phyloP scores from a whole-genome alignment of 2,329 filamentous ascomycete genomes.

The Ophiostoma piceae region DNA sequence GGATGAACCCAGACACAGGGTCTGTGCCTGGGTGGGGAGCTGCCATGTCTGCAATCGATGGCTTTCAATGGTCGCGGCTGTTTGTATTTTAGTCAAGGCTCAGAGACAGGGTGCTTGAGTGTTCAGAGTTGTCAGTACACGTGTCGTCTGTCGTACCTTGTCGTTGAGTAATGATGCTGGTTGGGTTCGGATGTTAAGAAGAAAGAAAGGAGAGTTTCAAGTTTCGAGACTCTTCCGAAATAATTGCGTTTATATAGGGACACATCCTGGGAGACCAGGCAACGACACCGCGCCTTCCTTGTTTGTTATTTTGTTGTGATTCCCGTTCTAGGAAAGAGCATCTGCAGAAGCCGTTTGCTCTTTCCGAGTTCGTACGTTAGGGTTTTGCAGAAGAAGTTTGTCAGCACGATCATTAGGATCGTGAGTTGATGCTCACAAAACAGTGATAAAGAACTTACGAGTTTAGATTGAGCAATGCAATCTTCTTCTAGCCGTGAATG shows the following conservation, averaged over 20 bases:
- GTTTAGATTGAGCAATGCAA: too few relatives aligned
- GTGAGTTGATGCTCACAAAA: too few relatives aligned
- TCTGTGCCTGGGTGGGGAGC: neutral
- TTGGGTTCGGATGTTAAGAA: neutral
- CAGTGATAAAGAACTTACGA: too few relatives aligned
- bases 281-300: neutral
- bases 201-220: neutral
- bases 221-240: neutral
- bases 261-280: neutral
- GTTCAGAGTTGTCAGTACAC: neutral
- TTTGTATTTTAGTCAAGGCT: neutral
- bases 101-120: neutral
- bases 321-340: constrained; percentile 8
- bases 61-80: neutral
- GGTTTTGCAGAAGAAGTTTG: neutral
- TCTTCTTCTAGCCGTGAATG: too few relatives aligned
- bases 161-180: neutral
- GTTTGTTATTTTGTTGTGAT: neutral
- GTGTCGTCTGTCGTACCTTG: neutral
- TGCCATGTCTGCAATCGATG: neutral
- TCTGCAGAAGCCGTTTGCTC: constrained; percentile 7
- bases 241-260: neutral
- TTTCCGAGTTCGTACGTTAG: neutral
- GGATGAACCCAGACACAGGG: neutral
- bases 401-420: neutral